These are phyloP conservation scores for Eutrema salsugineum DNA, from an alignment of 441 rosid species.

Conservation along the genomic window DNA sequence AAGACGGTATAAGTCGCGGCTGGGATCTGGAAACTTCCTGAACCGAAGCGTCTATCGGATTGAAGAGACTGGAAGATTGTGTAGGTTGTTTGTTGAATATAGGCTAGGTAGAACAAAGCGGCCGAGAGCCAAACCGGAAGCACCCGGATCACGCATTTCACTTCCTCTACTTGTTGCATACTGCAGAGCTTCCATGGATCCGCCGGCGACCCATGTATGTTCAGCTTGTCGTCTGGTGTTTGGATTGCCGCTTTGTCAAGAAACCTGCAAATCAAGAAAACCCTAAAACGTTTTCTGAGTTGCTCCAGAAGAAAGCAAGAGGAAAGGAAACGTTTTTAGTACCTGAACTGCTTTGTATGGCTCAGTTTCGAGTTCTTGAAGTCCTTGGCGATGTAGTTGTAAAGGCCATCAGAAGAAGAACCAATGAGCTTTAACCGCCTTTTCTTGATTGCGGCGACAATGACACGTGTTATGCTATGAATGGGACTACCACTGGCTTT, in stretches of 20 bases:
- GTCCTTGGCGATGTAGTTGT: constrained; percentile 38
- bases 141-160: constrained; percentile 54
- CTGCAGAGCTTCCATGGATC: constrained; percentile 63
- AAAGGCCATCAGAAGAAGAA: constrained; percentile 30
- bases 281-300: background rate
- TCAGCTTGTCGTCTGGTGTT: constrained; percentile 46
- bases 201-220: constrained; percentile 42
- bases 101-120: constrained; percentile 37
- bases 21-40: constrained; percentile 46
- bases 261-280: constrained; percentile 34
- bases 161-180: constrained; percentile 70
- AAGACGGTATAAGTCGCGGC: constrained; percentile 58
- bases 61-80: constrained; percentile 65
- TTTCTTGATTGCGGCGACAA: constrained; percentile 54
- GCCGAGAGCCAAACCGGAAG: constrained; percentile 60
- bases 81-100: constrained; percentile 54
- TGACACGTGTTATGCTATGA: constrained; percentile 41
- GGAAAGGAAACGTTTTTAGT: background rate
- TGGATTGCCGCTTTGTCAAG: constrained; percentile 66
- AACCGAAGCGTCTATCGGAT: constrained; percentile 45
- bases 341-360: constrained; percentile 68
- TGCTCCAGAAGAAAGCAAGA: background rate
- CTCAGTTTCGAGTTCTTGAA: constrained; percentile 53
- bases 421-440: constrained; percentile 36
- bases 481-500: constrained; percentile 66